Evolutionary conservation across 306 rosid genomes (phyloP), one percentile per base, ranked within the genome.

Genomic region (Vigna trinervia): DNA sequence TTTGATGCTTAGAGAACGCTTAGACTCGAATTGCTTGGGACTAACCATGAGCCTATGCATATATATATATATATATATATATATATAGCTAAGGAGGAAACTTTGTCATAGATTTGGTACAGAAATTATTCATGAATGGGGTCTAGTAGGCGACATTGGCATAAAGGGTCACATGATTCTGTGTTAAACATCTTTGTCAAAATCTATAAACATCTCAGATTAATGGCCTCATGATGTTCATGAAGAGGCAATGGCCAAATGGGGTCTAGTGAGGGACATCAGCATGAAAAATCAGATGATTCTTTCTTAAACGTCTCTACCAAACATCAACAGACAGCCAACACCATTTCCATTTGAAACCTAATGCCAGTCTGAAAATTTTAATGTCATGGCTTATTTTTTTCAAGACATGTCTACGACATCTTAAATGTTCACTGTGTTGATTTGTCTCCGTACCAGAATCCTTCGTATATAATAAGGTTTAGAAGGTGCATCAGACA

Each of bases 191-290:
- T 80, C 50, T 36, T 64, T 9, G 19, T 17, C 50, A 64, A 64
- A 17, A 36, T 17, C 70, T 38, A 38, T 8, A 38, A 38, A 38
- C 50, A 38, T 5, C 67, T 61, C 46, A 30, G 67, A 61, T 6
- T 32, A 19, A 32, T 61, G 34, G 43, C 43, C 43, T 28, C 66
- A 12, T 2, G 67, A 62, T 15, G 36, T 62, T 36, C 47, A 8
- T 36, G 47, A 62, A 62, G 26, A 26, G 28, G 14, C 34, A 23
- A 68, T 62, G 30, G 11, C n/a, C 32, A 34, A 71, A 36, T 34
- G 75, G 79, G 79, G 54, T 56, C 23, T 68, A 26, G 28, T 46
- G n/a, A 46, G 68, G 26, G 77, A 75, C 76, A 68, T 26, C 13
- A 14, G 57, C 79, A 32, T 38, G 54, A 68, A 57, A 63, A 53